Base-by-base conservation (phyloP, 2,329 filamentous ascomycete genomes). In the Alternaria sp. region DNA sequence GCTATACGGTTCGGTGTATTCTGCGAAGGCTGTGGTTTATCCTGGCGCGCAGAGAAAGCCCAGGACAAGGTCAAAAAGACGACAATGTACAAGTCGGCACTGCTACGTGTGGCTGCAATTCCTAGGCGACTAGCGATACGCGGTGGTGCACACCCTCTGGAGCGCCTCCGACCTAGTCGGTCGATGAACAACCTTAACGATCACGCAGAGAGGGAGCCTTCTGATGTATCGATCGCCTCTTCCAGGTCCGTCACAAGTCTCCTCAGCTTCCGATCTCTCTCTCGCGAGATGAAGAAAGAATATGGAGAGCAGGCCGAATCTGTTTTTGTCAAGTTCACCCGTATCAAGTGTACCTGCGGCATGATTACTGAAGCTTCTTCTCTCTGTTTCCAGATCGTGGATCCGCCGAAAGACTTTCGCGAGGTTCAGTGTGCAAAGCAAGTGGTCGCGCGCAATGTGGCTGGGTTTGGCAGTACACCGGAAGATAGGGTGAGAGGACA, bases 361-460 rank as follows among this genome's bases (percentile, higher is more conserved):
- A 42, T 57, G 16, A 41, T 42, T 7, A 67, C 67, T 8, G 59
- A 66, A 18, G 32, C 63, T 26, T 30, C 47, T 9, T 63, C 62
- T 2, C 57, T 74, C 7, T 71, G 66, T 55, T 75, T 73, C 44
- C 67, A 73, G 63, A 57, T 72, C 24, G 48, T 64, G 5, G 66
- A 68, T 3, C 36, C 46, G 3, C 54, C 57, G 18, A 54, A 47
- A 34, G 54, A 43, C 9, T 49, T 49, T 14, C 16, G 30, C n/a
- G 28, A 54, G 18, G 49, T 44, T 5, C 34, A 44, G n/a, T 41
- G 36, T n/a, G 49, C 26, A 18, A 34, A 46, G 11, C 38, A 44
- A 7, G 43, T 58, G 38, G 51, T 36, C 2, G 36, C 55, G 8
- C 38, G 38, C 7, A 39, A 49, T 18, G 24, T 41, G 22, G 44